A percentile compares a stretch with the other conserved stretches of the same genome.
Conservation (phyloP, 2,329 filamentous ascomycete species). For the Arthrobotrys sphaeroides region DNA sequence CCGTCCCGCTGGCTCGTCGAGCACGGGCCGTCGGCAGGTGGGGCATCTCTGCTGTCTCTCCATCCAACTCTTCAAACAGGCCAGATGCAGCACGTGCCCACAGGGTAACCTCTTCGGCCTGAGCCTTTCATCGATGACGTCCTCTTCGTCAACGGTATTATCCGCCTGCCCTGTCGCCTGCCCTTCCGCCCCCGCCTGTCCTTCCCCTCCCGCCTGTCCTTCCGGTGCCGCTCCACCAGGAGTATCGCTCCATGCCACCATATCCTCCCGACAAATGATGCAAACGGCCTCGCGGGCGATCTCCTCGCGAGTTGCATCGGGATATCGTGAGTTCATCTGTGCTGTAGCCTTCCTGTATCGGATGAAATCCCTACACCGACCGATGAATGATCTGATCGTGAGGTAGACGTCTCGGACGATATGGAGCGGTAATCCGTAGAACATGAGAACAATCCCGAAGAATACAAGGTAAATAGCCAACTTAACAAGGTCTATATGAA, state of each 20-base stretch:
- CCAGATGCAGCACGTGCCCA: slow-evolving; percentile 92
- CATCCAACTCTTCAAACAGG: slow-evolving; percentile 94
- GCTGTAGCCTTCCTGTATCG: slow-evolving; percentile 89
- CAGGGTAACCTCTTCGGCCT: slow-evolving; percentile 96
- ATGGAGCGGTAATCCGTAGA: slow-evolving; percentile 95
- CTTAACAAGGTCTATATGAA: slow-evolving; percentile 80
- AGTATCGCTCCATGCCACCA: slow-evolving; percentile 78
- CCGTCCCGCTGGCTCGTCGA: slow-evolving; percentile 62
- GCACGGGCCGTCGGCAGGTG: slow-evolving; percentile 85
- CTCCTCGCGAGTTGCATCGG: slow-evolving; percentile 88
- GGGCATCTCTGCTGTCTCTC: slow-evolving; percentile 97
- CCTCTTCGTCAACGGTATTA: slow-evolving; percentile 57
- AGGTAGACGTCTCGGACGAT: slow-evolving; percentile 96
- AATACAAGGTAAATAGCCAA: slow-evolving; percentile 88
- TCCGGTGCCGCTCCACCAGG: slow-evolving; percentile 60
- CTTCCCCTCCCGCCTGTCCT: too few species aligned
- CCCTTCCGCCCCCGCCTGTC: too few species aligned
- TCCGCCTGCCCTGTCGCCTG: slow-evolving; percentile 52
- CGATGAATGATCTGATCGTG: slow-evolving; percentile 89
- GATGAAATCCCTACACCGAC: slow-evolving; percentile 85
- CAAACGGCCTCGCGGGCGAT: slow-evolving; percentile 88
- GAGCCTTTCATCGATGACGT: slow-evolving; percentile 66
- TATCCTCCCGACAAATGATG: slow-evolving; percentile 96
- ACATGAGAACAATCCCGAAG: slow-evolving; percentile 90
- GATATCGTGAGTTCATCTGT: slow-evolving; percentile 91